phyloP scores from a whole-genome alignment of 805 yeast species.

The Osmozyma mogii region DNA sequence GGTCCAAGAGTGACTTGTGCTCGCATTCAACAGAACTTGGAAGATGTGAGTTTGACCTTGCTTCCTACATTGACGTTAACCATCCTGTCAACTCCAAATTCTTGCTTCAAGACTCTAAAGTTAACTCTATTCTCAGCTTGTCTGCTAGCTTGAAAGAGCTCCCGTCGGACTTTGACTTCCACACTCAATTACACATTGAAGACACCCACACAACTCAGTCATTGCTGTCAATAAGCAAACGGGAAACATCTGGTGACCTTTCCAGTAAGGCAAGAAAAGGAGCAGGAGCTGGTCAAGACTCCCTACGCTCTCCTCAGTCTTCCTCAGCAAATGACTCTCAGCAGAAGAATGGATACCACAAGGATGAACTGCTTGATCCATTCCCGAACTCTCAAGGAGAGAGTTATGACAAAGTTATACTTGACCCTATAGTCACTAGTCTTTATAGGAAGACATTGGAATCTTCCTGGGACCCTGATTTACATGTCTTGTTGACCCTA shows the following conservation, averaged over 20 bases:
- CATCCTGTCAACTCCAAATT: constrained; percentile 52
- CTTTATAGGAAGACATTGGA: constrained; percentile 49
- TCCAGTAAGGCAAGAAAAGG: too few relatives aligned
- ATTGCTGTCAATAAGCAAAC: too few relatives aligned
- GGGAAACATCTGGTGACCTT: too few relatives aligned
- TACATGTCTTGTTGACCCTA: constrained; percentile 39
- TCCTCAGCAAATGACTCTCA: constrained; percentile 1
- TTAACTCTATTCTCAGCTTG: constrained; percentile 70
- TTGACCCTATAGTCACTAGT: constrained; percentile 44
- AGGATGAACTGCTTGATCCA: background rate
- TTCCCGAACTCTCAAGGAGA: background rate
- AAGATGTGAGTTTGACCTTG: constrained; percentile 51
- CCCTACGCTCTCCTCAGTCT: too few relatives aligned
- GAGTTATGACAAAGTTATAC: constrained; percentile 16
- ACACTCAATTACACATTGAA: constrained; percentile 31
- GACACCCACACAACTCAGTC: too few relatives aligned
- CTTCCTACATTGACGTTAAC: constrained; percentile 59
- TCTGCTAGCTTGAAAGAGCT: constrained; percentile 45
- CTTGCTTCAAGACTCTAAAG: constrained; percentile 67
- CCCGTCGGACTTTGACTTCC: constrained; percentile 31
- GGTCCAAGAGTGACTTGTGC: constrained; percentile 9
- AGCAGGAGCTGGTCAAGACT: too few relatives aligned
- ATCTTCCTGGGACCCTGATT: constrained; percentile 51
- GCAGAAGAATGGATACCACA: background rate
- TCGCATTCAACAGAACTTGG: constrained; percentile 50